Evolutionary conservation across 2,329 filamentous ascomycete genomes (phyloP), one percentile per base, ranked within the genome.

Genomic region (Corniculantispora saksenae): DNA sequence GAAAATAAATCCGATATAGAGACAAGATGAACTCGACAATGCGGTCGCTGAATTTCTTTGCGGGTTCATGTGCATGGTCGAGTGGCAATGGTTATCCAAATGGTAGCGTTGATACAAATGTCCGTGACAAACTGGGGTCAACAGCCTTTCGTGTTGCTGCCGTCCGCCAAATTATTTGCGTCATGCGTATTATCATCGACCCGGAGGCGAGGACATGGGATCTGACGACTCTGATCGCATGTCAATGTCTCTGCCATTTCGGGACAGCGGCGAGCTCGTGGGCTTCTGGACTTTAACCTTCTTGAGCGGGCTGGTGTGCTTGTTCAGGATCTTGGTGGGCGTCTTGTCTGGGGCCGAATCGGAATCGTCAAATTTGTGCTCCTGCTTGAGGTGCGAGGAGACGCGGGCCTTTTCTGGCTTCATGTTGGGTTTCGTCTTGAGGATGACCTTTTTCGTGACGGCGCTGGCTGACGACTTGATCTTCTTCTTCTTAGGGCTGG

Each of bases 401-500:
- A 75, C 70, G 75, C 86, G 86, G 63, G 80, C 75, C 74, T 84
- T 86, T 21, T 87, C 84, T 75, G 86, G 86, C 73, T 86, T 87
- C 12, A 77, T 72, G 9, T 71, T 73, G 3, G 74, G 75, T 71
- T 85, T 85, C 29, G 81, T 81, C 77, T 87, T 87, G 54, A 87
- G 74, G 38, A 85, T 80, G 65, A 86, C 78, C 74, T 86, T 86
- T 75, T 86, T 86, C 50, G 82, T 79, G 55, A 75, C 71, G 66
- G 48, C 17, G 45, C 45, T 32, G 8, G 70, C 64, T 32, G 76
- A 78, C 10, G 80, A 74, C 76, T 87, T 87, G 66, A 83, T 70
- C 75, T 84, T 85, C 80, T 87, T 87, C 79, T 87, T 88, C 78
- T 85, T 86, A 75, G 78, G 81, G 63, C 75, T 77, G 35, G 80